Base-by-base conservation (phyloP, 225 moss, liverwort and hornwort species). In the Physcomitrium patens region DNA sequence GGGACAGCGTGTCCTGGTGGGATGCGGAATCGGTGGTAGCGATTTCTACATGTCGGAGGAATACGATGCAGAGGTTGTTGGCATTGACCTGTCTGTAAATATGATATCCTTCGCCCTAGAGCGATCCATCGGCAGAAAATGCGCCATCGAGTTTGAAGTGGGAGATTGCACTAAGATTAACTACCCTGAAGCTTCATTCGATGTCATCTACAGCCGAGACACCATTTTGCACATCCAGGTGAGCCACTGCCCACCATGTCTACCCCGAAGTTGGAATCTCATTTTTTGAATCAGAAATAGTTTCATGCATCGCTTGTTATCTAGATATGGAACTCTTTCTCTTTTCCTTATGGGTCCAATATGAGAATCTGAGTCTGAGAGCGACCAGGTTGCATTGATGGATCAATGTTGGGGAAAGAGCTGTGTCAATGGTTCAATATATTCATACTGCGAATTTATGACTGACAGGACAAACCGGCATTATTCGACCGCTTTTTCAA, bases 11-110 rank as follows among this genome's bases (percentile, higher is more conserved):
- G 99, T 99, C 12, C 72, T 99, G 61, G 99, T 99, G 60, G 99
- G 99, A 60, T 99, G 99, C 75, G 99, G 99, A 74, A 99, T 99
- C 24, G 99, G 99, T 28, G 99, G 99, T 46, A 93, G 99, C 28
- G 99, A 93, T 80, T 95, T 99, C 82, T 95, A 91, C 72, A 99
- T 99, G 99, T 91, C 95, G 24, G 93, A 95, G 56, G 79, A 88
- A 69, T 95, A 78, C 55, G 93, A 91, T 72, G 89, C 67, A 5
- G 95, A 99, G 71, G 91, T 99, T 70, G 76, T 95, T 19, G 99
- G 95, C 49, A 17, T 99, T 65, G 99, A 99, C 80, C 84, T 99
- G 10, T 99, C 99, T 11, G 82, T 95, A 42, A 99, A 99, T 22
- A 99, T 99, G 99, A 84, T 99, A 23, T 93, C 95, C 10, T 87